Conservation (phyloP, 2,329 filamentous ascomycete species). For the Cladophialophora yegresii region DNA sequence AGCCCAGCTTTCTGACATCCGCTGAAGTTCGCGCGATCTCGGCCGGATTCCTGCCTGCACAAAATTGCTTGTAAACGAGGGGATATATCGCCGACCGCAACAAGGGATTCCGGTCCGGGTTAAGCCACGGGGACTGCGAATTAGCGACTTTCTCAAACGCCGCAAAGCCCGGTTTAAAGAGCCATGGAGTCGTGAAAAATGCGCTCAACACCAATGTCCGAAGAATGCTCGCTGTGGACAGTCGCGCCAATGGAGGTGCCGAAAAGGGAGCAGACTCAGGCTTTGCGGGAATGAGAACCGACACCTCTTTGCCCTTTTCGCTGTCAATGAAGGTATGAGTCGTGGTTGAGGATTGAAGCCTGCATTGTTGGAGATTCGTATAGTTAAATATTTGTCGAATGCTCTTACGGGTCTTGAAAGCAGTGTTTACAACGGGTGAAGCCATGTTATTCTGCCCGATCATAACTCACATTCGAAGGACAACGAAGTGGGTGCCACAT, state of each 20-base stretch:
- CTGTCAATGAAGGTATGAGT: neutral
- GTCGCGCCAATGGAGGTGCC: slow-evolving; percentile 20
- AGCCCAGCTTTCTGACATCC: slow-evolving; percentile 54
- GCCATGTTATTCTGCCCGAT: neutral
- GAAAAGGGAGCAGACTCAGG: neutral
- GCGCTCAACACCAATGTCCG: slow-evolving; percentile 40
- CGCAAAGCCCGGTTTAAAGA: slow-evolving; percentile 40
- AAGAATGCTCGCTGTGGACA: slow-evolving; percentile 37
- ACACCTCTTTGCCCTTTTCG: neutral
- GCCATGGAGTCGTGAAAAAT: slow-evolving; percentile 40
- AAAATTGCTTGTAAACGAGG: slow-evolving; percentile 60
- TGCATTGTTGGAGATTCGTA: neutral
- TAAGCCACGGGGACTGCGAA: slow-evolving; percentile 48
- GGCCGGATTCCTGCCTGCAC: slow-evolving; percentile 53
- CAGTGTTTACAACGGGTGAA: neutral
- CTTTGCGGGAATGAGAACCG: neutral
- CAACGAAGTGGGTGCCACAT: neutral
- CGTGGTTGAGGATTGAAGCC: neutral
- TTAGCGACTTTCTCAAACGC: slow-evolving; percentile 46
- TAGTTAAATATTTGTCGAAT: neutral
- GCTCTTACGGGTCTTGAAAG: neutral
- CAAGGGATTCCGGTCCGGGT: slow-evolving; percentile 53
- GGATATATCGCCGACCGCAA: slow-evolving; percentile 50
- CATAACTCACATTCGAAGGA: neutral
- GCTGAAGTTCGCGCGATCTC: slow-evolving; percentile 53